Percentiles rank a stretch among this genome's conserved stretches.
Evolutionary conservation across 2,329 filamentous ascomycete genomes (phyloP).

Genomic region (Sporothrix mexicana): DNA sequence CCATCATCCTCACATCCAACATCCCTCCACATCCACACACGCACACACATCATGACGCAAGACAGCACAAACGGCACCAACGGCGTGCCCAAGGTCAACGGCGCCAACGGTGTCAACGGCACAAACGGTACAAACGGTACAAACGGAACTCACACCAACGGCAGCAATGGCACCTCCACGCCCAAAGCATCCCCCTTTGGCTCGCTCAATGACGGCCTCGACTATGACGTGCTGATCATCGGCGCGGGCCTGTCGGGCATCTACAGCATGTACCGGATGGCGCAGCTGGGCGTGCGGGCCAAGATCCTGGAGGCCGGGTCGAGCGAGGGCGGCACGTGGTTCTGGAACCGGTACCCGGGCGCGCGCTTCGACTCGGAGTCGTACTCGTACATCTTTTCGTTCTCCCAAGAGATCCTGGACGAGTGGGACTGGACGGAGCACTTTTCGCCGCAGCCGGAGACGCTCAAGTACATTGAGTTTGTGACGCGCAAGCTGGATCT

Average conservation of each 20-base stretch:
- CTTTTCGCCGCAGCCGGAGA: constrained; percentile 50
- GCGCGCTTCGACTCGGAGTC: constrained; percentile 49
- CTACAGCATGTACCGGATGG: constrained; percentile 50
- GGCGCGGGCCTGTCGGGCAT: constrained; percentile 52
- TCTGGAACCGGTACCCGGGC: constrained; percentile 53
- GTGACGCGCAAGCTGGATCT: constrained; percentile 52
- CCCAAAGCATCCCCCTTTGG: constrained; percentile 9
- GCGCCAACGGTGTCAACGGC: neutral
- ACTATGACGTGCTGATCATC: constrained; percentile 49
- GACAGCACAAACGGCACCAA: constrained; percentile 21
- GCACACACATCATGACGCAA: constrained; percentile 13
- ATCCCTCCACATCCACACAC: neutral
- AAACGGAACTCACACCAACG: neutral
- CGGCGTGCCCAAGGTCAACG: neutral
- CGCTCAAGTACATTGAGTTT: constrained; percentile 55
- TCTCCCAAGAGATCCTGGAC: constrained; percentile 48
- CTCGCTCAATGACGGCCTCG: constrained; percentile 36
- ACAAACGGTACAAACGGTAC: neutral
- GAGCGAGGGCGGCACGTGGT: constrained; percentile 55
- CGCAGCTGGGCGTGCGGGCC: constrained; percentile 46
- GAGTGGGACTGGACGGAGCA: constrained; percentile 53
- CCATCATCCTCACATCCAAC: neutral
- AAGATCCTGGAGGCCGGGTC: constrained; percentile 50
- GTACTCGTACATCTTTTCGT: constrained; percentile 47
- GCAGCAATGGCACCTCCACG: neutral